Conservation (phyloP, 768 basidiomycete genomes). For the Gymnopilus junonius region DNA sequence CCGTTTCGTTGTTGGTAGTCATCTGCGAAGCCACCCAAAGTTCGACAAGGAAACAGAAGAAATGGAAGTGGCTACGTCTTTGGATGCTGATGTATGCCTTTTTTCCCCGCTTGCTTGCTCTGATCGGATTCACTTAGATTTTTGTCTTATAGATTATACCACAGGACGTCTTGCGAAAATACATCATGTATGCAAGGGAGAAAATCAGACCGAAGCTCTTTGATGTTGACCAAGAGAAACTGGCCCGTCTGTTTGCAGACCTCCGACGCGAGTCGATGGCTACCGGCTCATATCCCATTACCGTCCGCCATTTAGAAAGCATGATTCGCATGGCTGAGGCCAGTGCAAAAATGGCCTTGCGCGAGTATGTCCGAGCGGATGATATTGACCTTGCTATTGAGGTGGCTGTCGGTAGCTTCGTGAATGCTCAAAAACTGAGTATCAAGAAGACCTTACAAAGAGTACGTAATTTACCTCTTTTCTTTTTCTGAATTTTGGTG, state of each 20-base stretch:
- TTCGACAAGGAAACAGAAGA: slow-evolving; percentile 90
- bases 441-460: slow-evolving; percentile 98
- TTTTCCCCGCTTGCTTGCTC: background rate
- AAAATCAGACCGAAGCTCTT: slow-evolving; percentile 91
- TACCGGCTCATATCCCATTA: slow-evolving; percentile 99
- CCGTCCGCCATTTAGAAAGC: slow-evolving; percentile 95
- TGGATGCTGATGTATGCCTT: slow-evolving; percentile 81
- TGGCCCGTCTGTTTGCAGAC: slow-evolving; percentile 92
- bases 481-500: background rate
- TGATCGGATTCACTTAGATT: slow-evolving; percentile 1
- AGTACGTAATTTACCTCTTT: slow-evolving; percentile 49
- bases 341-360: slow-evolving; percentile 96
- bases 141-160: slow-evolving; percentile 79
- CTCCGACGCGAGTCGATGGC: slow-evolving; percentile 94
- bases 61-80: slow-evolving; percentile 86
- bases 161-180: slow-evolving; percentile 94
- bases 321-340: slow-evolving; percentile 99
- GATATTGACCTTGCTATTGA: slow-evolving; percentile 98
- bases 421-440: slow-evolving; percentile 96
- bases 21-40: slow-evolving; percentile 91
- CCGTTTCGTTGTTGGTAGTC: slow-evolving; percentile 97
- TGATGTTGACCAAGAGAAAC: slow-evolving; percentile 95
- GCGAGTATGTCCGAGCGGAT: slow-evolving; percentile 94
- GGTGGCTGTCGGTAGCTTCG: slow-evolving; percentile 93
- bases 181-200: slow-evolving; percentile 98